Conservation (phyloP, 305 asterid genomes). For the Solanum chacoense region DNA sequence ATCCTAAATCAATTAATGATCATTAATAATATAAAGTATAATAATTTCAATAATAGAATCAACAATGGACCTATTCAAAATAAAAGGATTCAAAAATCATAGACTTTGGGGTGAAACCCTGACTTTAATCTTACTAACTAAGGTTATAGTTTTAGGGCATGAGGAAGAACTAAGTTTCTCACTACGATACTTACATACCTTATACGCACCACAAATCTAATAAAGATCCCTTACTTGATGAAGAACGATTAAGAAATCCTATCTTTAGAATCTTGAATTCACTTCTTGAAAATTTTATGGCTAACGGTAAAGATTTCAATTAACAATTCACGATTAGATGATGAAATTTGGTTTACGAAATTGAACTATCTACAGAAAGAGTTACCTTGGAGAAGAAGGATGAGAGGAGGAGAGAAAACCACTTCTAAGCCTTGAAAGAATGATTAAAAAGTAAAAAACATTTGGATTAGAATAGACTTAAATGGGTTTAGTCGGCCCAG, state of each 20-base stretch:
- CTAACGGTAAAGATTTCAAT: background rate
- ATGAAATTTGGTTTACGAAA: background rate
- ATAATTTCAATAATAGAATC: no score
- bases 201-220: background rate
- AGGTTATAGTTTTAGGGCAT: background rate
- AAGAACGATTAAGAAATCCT: background rate
- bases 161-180: background rate
- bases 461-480: no score
- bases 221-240: background rate
- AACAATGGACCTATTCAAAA: background rate
- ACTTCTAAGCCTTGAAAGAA: background rate
- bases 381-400: background rate
- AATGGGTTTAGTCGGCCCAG: no score
- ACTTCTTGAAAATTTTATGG: background rate
- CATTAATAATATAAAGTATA: no score
- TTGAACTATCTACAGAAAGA: background rate
- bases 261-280: background rate
- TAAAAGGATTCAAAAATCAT: background rate
- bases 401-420: background rate
- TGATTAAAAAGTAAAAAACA: no score
- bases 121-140: background rate
- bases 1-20: background rate
- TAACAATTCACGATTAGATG: background rate
- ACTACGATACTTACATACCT: background rate
- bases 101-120: background rate